A percentile compares a stretch with the other conserved stretches of the same genome.
phyloP scores from a whole-genome alignment of 805 yeast genomes.

The Debaryomyces maramus region DNA sequence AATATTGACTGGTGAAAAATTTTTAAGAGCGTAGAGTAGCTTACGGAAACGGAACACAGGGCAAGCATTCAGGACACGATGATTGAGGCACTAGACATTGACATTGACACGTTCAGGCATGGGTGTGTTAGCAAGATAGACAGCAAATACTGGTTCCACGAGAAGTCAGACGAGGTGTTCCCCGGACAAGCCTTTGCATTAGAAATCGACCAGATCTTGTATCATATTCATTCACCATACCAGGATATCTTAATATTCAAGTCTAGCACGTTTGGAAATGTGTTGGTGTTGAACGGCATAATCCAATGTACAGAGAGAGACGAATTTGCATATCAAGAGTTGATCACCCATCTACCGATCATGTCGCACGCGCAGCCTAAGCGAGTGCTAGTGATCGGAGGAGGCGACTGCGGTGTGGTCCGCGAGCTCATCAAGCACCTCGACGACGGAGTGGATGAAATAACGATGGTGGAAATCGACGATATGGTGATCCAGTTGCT shows the following conservation, averaged over 20 bases:
- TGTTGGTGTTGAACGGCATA: slow-evolving; percentile 84
- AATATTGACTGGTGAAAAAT: too few relatives aligned
- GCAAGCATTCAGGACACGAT: too few relatives aligned
- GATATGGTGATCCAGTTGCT: slow-evolving; percentile 74
- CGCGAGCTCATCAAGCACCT: slow-evolving; percentile 81
- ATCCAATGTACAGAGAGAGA: slow-evolving; percentile 91
- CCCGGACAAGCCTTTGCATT: slow-evolving; percentile 86
- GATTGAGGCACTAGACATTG: slow-evolving; percentile 2
- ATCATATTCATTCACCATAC: slow-evolving; percentile 64
- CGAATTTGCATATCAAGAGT: slow-evolving; percentile 92
- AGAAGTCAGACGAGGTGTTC: slow-evolving; percentile 64
- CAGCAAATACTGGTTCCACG: slow-evolving; percentile 71
- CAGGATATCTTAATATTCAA: slow-evolving; percentile 84
- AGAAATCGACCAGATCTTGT: slow-evolving; percentile 61
- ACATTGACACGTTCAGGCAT: slow-evolving; percentile 25
- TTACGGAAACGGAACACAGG: too few relatives aligned
- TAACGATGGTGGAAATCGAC: slow-evolving; percentile 87
- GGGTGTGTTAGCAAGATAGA: slow-evolving; percentile 25
- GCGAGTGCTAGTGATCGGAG: slow-evolving; percentile 84
- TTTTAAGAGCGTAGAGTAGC: too few relatives aligned
- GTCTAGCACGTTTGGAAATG: slow-evolving; percentile 79
- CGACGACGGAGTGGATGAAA: slow-evolving; percentile 52
- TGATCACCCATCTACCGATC: slow-evolving; percentile 82
- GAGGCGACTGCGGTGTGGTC: slow-evolving; percentile 95
- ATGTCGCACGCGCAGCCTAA: slow-evolving; percentile 75